Evolutionary conservation across 1,284 basidiomycete species (phyloP), one percentile per base, ranked within the genome.

Genomic region (Cryptococcus deneoformans): DNA sequence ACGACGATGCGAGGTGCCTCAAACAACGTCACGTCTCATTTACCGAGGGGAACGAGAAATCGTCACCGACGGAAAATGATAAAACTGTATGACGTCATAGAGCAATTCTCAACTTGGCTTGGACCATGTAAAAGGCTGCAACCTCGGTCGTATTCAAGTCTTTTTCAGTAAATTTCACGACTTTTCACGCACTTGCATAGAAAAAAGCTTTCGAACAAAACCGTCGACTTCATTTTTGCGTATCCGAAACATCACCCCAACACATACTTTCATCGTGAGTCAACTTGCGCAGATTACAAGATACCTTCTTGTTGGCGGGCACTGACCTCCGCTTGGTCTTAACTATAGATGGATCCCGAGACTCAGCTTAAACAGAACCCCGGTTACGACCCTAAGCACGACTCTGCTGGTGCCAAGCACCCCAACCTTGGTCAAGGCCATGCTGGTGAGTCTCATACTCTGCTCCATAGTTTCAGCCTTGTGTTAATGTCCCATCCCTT

Each of bases 1-100:
- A 29, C 29, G 29, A 4, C 29, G 29, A 29, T 29, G 29, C 29
- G 29, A 29, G 29, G 29, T 29, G 29, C 29, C 29, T 29, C 29
- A 29, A 29, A 29, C 29, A 29, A 29, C 29, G 29, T 29, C 29
- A 29, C 29, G 29, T 29, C 29, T 29, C 29, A 29, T 29, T 29
- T 77, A 46, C 92, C 77, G 5, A 82, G 82, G 82, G 92, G 75
- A 14, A 83, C 82, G 80, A 29, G 29, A 29, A 29, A 29, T 29
- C 29, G 29, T 29, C 29, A 29, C 29, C 29, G 29, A 29, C 29
- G 29, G 29, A 29, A 29, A 29, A 29, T 29, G 29, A 29, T 29
- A 29, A 29, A 29, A 29, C 29, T 29, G 5, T 29, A 29, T 29
- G 29, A 29, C 29, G 29, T 29, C 20, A 20, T 20, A 20, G 20